phyloP scores from a whole-genome alignment of 2,329 filamentous ascomycete species.

The Sarocladium brachiariae region DNA sequence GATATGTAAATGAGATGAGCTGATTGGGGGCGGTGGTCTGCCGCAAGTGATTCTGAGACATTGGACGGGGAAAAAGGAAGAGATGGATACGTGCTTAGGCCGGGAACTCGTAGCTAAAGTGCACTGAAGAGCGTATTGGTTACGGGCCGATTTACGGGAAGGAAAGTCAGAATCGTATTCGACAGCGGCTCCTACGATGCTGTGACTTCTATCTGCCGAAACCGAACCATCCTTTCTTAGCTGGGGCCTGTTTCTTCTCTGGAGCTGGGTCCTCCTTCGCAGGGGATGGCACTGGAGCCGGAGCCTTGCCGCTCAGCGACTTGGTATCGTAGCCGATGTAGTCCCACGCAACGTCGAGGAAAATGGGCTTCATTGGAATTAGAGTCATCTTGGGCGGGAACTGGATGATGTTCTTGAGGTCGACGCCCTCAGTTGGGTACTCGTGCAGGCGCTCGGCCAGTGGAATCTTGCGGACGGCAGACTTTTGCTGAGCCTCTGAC shows the following conservation, averaged over 20 bases:
- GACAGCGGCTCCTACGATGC: not conserved
- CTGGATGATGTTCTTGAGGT: slow-evolving; percentile 73
- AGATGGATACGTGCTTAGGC: not conserved
- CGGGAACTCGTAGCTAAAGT: not conserved
- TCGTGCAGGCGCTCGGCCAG: slow-evolving; percentile 69
- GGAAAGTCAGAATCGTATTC: not conserved
- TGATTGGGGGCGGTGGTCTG: not conserved
- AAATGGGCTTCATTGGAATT: slow-evolving; percentile 88
- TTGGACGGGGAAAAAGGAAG: not conserved
- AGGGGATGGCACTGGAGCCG: slow-evolving; percentile 13
- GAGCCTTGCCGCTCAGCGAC: slow-evolving; percentile 36
- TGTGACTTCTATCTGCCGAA: slow-evolving; percentile 49
- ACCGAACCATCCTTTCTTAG: slow-evolving; percentile 71
- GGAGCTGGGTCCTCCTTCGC: slow-evolving; percentile 24
- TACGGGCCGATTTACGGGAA: not conserved
- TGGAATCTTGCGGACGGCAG: slow-evolving; percentile 32
- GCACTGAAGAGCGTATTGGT: not conserved
- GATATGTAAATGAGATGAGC: not conserved
- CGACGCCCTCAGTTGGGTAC: slow-evolving; percentile 64
- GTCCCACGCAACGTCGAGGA: slow-evolving; percentile 96
- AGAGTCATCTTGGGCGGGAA: slow-evolving; percentile 80
- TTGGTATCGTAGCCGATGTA: slow-evolving; percentile 77
- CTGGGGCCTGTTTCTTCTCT: slow-evolving; percentile 32
- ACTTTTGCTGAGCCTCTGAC: slow-evolving; percentile 29
- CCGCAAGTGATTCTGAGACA: not conserved